Conservation (phyloP, 208 protist species). For the Porcisia hertigi region DNA sequence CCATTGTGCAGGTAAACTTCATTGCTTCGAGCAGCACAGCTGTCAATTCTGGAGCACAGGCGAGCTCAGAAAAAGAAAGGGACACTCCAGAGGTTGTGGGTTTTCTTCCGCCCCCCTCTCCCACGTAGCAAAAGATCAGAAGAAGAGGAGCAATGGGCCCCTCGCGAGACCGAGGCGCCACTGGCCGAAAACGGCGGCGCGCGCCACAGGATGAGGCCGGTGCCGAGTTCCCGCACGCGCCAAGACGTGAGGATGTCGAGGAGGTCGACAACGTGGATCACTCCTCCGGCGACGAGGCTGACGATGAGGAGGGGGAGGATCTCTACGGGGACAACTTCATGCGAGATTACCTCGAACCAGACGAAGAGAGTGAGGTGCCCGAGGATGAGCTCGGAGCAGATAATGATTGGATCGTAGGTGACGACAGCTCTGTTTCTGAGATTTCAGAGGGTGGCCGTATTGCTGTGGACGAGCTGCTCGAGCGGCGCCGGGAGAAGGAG, state of each 20-base stretch:
- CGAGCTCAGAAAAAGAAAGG: not conserved
- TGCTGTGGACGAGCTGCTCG: constrained; percentile 77
- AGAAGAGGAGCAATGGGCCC: constrained; percentile 2
- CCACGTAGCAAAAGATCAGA: not conserved
- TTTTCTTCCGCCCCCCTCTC: not conserved
- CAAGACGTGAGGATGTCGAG: constrained; percentile 12
- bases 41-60: too few species aligned
- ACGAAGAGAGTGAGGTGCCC: constrained; percentile 75
- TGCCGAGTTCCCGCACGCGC: not conserved
- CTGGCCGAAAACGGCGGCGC: constrained; percentile 26
- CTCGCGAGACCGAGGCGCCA: constrained; percentile 1
- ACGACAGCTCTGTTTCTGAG: constrained; percentile 71
- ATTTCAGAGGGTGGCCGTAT: constrained; percentile 73
- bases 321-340: constrained; percentile 91
- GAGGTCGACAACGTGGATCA: constrained; percentile 18
- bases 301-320: constrained; percentile 83
- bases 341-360: constrained; percentile 81
- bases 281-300: constrained; percentile 30
- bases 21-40: not conserved
- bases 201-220: constrained; percentile 2
- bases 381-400: constrained; percentile 67
- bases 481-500: constrained; percentile 72
- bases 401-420: constrained; percentile 75
- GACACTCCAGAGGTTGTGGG: not conserved
- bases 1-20: not conserved